phyloP scores from a whole-genome alignment of 108 stramenopile species.

The Schizochytrium sp. region DNA sequence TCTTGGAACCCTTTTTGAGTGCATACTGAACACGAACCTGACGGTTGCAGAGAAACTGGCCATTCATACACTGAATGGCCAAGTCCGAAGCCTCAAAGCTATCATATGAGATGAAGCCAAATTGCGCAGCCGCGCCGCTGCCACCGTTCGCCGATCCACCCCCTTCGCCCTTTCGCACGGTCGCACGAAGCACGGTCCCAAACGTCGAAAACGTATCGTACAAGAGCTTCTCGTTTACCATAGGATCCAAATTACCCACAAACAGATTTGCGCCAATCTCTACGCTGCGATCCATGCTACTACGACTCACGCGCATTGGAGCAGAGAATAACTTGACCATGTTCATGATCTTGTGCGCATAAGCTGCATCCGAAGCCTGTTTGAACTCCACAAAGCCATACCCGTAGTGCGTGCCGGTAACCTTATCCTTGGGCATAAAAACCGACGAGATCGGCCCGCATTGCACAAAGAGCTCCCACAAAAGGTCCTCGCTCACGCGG shows the following conservation, averaged over 20 bases:
- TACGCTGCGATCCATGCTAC: slow-evolving; percentile 62
- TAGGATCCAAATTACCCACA: slow-evolving; percentile 83
- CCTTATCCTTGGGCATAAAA: slow-evolving; percentile 97
- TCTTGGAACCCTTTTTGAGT: slow-evolving; percentile 79
- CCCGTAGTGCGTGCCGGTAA: slow-evolving; percentile 70
- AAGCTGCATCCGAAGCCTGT: slow-evolving; percentile 83
- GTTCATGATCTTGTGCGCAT: slow-evolving; percentile 88
- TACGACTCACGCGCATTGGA: slow-evolving; percentile 80
- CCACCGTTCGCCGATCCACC: slow-evolving; percentile 64
- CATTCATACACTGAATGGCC: slow-evolving; percentile 97
- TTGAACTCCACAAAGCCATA: slow-evolving; percentile 96
- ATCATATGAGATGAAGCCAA: slow-evolving; percentile 86
- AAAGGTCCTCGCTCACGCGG: slow-evolving; percentile 68
- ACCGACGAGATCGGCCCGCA: slow-evolving; percentile 84
- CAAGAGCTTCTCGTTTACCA: slow-evolving; percentile 93
- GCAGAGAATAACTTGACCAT: slow-evolving; percentile 87
- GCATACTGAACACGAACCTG: slow-evolving; percentile 93
- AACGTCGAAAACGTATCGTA: slow-evolving; percentile 97
- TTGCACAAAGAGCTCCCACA: slow-evolving; percentile 87
- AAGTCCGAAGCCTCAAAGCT: slow-evolving; percentile 84
- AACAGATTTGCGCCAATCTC: slow-evolving; percentile 98
- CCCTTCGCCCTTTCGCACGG: slow-evolving; percentile 67
- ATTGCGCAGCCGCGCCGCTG: slow-evolving; percentile 69
- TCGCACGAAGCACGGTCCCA: slow-evolving; percentile 79
- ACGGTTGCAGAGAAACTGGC: slow-evolving; percentile 86